Conservation (phyloP, 805 yeast species). For the Lachancea waltii region DNA sequence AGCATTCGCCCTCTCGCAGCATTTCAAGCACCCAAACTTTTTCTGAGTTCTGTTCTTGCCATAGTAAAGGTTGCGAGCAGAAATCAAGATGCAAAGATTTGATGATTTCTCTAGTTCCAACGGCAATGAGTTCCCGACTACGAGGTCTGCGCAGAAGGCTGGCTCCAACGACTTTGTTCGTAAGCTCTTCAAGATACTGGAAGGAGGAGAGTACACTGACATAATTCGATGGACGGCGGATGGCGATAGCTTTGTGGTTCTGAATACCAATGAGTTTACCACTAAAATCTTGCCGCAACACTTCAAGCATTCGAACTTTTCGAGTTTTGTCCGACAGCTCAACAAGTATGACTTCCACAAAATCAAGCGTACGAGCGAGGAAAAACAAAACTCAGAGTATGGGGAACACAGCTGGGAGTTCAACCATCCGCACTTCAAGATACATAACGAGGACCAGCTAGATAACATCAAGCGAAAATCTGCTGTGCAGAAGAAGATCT, state of each 20-base stretch:
- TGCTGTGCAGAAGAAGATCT: conserved; percentile 46
- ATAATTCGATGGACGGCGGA: conserved; percentile 78
- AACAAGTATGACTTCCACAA: conserved; percentile 98
- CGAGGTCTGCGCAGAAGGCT: conserved; percentile 3
- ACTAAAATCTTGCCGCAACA: conserved; percentile 83
- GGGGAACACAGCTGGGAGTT: conserved; percentile 92
- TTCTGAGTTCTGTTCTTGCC: neutral
- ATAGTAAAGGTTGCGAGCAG: too few species aligned
- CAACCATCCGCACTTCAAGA: conserved; percentile 80
- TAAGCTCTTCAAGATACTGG: conserved; percentile 76
- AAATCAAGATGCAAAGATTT: conserved; percentile 2
- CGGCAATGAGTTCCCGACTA: neutral
- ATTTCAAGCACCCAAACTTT: too few species aligned
- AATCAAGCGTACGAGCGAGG: conserved; percentile 68
- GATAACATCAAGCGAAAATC: conserved; percentile 85
- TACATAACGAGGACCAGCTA: conserved; percentile 67
- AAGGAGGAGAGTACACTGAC: conserved; percentile 64
- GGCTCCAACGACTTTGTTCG: conserved; percentile 70
- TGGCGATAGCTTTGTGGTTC: conserved; percentile 85
- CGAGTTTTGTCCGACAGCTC: conserved; percentile 89
- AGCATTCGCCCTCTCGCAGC: too few species aligned
- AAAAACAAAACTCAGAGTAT: conserved; percentile 46
- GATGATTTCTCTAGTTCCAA: conserved; percentile 5
- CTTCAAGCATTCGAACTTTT: conserved; percentile 91
- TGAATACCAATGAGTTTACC: conserved; percentile 87